phyloP scores from a whole-genome alignment of 441 rosid species.

The Omphalea diandra region DNA sequence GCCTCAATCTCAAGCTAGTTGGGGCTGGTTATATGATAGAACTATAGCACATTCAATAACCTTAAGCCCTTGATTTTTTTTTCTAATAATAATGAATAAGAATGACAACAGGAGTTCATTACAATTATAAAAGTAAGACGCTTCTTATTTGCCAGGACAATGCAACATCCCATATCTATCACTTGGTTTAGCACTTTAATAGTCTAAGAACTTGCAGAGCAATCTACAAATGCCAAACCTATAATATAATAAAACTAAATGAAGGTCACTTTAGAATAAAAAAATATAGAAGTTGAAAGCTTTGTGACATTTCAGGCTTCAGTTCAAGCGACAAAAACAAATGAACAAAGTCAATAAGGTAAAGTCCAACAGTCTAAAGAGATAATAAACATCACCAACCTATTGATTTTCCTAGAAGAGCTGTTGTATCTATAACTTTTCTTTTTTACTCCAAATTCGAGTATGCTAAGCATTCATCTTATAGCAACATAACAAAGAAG shows the following conservation, averaged over 20 bases:
- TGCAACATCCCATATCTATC: slow-evolving; percentile 66
- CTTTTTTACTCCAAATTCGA: slow-evolving; percentile 36
- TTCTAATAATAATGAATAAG: neutral
- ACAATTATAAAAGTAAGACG: slow-evolving; percentile 85
- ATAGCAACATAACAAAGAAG: slow-evolving; percentile 3
- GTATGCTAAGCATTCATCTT: slow-evolving; percentile 46
- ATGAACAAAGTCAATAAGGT: neutral
- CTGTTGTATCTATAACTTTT: slow-evolving; percentile 44
- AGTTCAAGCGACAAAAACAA: slow-evolving; percentile 1
- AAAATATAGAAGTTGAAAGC: neutral
- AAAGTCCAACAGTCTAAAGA: neutral
- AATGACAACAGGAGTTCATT: slow-evolving; percentile 25
- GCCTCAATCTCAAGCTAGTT: too few species aligned
- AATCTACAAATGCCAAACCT: slow-evolving; percentile 84
- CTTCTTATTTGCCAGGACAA: slow-evolving; percentile 90
- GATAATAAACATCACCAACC: slow-evolving; percentile 38
- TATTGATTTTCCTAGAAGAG: slow-evolving; percentile 66
- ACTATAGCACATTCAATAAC: neutral
- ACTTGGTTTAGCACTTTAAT: slow-evolving; percentile 48
- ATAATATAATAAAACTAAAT: slow-evolving; percentile 20
- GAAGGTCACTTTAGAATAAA: neutral
- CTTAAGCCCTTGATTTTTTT: neutral
- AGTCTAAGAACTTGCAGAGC: slow-evolving; percentile 77
- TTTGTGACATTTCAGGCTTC: slow-evolving; percentile 13
- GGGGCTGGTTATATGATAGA: too few species aligned